These are phyloP conservation scores for Sequoia sempervirens DNA, from an alignment of 75 land plant species.

Conservation along the genomic window DNA sequence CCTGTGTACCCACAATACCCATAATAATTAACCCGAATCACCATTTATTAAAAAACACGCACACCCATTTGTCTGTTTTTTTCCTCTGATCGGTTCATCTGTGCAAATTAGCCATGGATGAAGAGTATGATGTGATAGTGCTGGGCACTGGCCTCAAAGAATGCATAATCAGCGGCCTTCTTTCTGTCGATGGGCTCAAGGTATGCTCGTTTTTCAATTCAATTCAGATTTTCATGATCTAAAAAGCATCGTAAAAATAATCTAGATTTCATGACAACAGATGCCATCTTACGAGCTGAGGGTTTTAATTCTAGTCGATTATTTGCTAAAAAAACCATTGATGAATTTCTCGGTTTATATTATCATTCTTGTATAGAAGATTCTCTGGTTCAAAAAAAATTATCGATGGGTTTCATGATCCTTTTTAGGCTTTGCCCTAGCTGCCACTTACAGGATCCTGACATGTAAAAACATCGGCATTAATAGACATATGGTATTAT, in stretches of 20 bases:
- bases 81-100: neutral
- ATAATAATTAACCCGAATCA: neutral
- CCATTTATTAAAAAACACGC: neutral
- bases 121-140: conserved; percentile 77
- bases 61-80: neutral
- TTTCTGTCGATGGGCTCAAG: conserved; percentile 80
- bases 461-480: neutral
- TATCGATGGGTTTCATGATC: neutral
- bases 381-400: neutral
- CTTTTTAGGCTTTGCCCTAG: neutral
- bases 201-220: conserved; percentile 14
- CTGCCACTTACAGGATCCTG: neutral
- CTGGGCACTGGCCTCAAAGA: conserved; percentile 79
- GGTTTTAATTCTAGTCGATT: neutral
- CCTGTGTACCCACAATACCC: neutral
- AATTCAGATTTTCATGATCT: conserved; percentile 1
- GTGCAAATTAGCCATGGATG: conserved; percentile 50
- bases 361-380: neutral
- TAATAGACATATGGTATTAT: neutral
- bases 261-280: neutral
- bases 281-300: neutral
- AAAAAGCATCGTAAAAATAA: neutral
- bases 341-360: neutral
- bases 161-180: conserved; percentile 81
- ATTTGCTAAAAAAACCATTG: neutral